phyloP scores from a whole-genome alignment of 2,329 filamentous ascomycete genomes.

The Diplocarpon mali region DNA sequence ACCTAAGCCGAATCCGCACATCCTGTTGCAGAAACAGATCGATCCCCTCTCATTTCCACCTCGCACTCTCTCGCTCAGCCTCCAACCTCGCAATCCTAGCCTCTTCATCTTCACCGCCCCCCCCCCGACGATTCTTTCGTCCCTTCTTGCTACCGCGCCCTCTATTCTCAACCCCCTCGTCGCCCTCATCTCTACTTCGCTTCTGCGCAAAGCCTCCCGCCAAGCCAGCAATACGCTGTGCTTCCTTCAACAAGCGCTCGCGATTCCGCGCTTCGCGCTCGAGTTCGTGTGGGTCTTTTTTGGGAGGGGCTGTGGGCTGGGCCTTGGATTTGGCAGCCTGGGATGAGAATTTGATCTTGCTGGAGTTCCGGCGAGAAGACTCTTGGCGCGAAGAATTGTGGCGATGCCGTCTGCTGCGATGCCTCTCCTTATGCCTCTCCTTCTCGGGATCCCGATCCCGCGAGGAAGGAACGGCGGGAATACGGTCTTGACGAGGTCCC shows the following conservation, averaged over 20 bases:
- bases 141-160: slow-evolving; percentile 35
- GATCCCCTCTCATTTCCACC: slow-evolving; percentile 23
- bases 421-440: slow-evolving; percentile 15
- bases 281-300: slow-evolving; percentile 41
- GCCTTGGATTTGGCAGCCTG: slow-evolving; percentile 3
- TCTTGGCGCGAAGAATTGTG: not conserved
- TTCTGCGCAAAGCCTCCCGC: slow-evolving; percentile 32
- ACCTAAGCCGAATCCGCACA: too few relatives aligned
- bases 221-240: slow-evolving; percentile 50
- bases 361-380: slow-evolving; percentile 1
- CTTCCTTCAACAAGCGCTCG: slow-evolving; percentile 57
- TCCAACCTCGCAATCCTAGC: slow-evolving; percentile 36
- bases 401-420: slow-evolving; percentile 1
- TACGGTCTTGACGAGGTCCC: slow-evolving; percentile 22
- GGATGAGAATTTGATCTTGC: slow-evolving; percentile 1
- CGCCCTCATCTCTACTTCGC: slow-evolving; percentile 36
- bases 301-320: slow-evolving; percentile 6
- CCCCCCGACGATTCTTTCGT: slow-evolving; percentile 31
- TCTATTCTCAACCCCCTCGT: slow-evolving; percentile 32
- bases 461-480: slow-evolving; percentile 28
- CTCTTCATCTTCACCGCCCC: slow-evolving; percentile 24
- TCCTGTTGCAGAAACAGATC: too few relatives aligned
- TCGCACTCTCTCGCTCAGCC: slow-evolving; percentile 43
- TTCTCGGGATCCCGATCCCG: slow-evolving; percentile 31
- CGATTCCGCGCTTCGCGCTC: slow-evolving; percentile 58